phyloP scores from a whole-genome alignment of 2,329 filamentous ascomycete species.

The Venturia nashicola region DNA sequence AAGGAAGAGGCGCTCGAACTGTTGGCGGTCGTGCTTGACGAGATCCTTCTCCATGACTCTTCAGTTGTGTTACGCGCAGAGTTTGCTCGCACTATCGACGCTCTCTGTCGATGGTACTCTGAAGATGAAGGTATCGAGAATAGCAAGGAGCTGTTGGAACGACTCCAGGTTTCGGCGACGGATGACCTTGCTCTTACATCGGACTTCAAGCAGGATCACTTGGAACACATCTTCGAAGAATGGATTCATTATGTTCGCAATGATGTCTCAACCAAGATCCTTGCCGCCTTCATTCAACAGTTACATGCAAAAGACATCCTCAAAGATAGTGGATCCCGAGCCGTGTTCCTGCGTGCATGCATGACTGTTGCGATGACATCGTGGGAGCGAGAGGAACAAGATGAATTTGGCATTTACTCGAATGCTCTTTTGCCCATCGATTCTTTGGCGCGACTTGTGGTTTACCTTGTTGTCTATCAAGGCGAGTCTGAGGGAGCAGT shows the following conservation, averaged over 20 bases:
- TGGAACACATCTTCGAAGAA: conserved; percentile 92
- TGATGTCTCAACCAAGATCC: conserved; percentile 60
- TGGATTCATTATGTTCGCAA: conserved; percentile 78
- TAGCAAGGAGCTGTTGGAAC: conserved; percentile 60
- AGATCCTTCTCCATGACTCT: conserved; percentile 64
- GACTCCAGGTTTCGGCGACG: conserved; percentile 42
- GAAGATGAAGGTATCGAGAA: conserved; percentile 56
- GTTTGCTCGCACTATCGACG: conserved; percentile 71
- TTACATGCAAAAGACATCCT: conserved; percentile 65
- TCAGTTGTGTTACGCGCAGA: conserved; percentile 73
- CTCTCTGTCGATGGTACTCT: conserved; percentile 67
- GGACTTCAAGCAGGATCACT: conserved; percentile 59
- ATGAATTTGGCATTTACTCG: conserved; percentile 47
- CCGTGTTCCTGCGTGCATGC: conserved; percentile 66
- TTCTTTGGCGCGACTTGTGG: conserved; percentile 69
- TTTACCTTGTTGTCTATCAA: conserved; percentile 62
- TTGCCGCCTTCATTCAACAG: conserved; percentile 70
- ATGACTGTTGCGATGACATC: conserved; percentile 68
- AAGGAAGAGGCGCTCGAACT: conserved; percentile 66
- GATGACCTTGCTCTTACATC: conserved; percentile 20
- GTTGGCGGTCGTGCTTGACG: conserved; percentile 66
- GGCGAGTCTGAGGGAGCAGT: conserved; percentile 46
- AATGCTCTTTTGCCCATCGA: conserved; percentile 57
- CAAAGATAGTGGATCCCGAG: conserved; percentile 61
- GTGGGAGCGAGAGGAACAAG: conserved; percentile 56